Base-by-base conservation (phyloP, 2,329 filamentous ascomycete genomes). In the Trichophyton rubrum region DNA sequence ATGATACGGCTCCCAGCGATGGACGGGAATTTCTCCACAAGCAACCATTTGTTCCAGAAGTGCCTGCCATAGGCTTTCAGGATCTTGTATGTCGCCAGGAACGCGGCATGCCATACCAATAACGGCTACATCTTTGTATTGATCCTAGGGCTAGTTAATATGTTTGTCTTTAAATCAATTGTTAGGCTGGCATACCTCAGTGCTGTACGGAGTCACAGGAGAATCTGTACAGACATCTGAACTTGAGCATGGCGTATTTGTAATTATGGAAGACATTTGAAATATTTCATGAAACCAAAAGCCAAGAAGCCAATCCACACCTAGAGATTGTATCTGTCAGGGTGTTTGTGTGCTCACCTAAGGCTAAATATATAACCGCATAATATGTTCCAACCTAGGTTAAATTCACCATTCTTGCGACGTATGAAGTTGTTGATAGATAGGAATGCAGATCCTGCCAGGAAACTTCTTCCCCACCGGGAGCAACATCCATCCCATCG, bases 71-170 rank as follows among this genome's bases (percentile, higher is more conserved):
- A 51, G 22, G 22, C 51, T 11, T 38, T 59, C 58, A 9, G 58
- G 27, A 11, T 45, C 35, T 6, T 49, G 22, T n/a, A 47, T 38
- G 35, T 22, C 58, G 17, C 58, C 58, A 7, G 58, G 58, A n/a
- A 59, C 20, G 27, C 58, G 58, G 13, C 58, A 59, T 8, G 38
- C 45, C 40, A 59, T 59, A 11, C 40, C 40, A 33, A 59, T 47
- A 9, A 59, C 41, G 5, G 58, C 58, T 24, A 59, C 38, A 55
- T 55, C 51, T 20, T 55, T 22, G 20, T 2, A 51, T 27, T 24
- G 45, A 27, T 51, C 45, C 45, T 51, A 7, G 13, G 22, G 2
- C 22, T 15, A 27, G 20, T 51, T 51, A 51, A 22, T 27, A n/a
- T 27, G 2, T 13, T 5, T 13, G 13, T 15, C 13, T 24, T 27